phyloP scores from a whole-genome alignment of 2,329 filamentous ascomycete genomes.

The Hypoxylon sp. region DNA sequence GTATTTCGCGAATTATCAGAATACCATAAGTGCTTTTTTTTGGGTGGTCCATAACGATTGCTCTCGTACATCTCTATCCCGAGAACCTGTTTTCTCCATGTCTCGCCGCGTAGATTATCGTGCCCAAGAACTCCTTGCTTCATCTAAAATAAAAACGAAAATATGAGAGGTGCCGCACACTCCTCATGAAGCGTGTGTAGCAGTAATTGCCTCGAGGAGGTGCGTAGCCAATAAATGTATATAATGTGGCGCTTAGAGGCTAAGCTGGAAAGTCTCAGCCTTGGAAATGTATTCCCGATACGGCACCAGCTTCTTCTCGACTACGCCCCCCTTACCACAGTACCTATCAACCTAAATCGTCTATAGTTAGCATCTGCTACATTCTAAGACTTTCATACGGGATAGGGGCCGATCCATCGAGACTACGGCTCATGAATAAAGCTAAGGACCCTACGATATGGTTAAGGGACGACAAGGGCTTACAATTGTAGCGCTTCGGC shows the following conservation, averaged over 20 bases:
- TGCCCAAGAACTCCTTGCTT: slow-evolving; percentile 25
- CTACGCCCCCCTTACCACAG: slow-evolving; percentile 58
- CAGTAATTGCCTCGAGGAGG: not conserved
- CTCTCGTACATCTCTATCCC: slow-evolving; percentile 12
- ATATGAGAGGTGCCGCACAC: not conserved
- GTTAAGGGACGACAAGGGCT: not conserved
- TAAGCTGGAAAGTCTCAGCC: slow-evolving; percentile 57
- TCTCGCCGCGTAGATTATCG: slow-evolving; percentile 14
- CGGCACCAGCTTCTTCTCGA: slow-evolving; percentile 58
- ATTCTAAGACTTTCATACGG: not conserved
- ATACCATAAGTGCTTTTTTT: not conserved
- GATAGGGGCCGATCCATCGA: not conserved
- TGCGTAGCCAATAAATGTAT: not conserved
- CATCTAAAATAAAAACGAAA: slow-evolving; percentile 14
- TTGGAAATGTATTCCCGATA: slow-evolving; percentile 58
- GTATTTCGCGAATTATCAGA: not conserved
- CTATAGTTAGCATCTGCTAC: slow-evolving; percentile 36
- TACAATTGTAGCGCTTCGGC: slow-evolving; percentile 56
- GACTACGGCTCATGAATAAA: not conserved
- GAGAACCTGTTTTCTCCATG: slow-evolving; percentile 15
- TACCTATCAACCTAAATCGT: slow-evolving; percentile 62
- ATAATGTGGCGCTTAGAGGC: slow-evolving; percentile 51
- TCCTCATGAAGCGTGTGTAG: not conserved
- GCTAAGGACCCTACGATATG: not conserved
- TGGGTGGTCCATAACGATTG: slow-evolving; percentile 10